Evolutionary conservation across 257 asterid species (phyloP), one percentile per base, ranked within the genome.

Genomic region (Salvia rosmarinus): DNA sequence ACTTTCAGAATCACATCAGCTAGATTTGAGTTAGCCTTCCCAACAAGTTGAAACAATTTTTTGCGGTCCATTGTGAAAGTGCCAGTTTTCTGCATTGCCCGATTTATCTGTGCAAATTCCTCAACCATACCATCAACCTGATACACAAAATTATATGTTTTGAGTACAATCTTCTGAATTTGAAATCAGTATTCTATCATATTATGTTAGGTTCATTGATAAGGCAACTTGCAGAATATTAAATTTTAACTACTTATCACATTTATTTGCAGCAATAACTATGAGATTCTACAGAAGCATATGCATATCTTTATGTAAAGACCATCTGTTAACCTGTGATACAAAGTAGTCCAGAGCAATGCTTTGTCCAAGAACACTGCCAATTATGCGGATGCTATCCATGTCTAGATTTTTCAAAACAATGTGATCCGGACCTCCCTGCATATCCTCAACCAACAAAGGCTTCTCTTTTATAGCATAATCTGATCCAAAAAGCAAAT

Each of bases 121-220:
- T 88, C 88, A 43, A 95, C 96, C 96, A 95, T 91, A 52, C 96
- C 93, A 74, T 95, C 99, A 84, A 95, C 88, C 98, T 91, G 81
- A 72, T 69, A 74, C 58, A 59, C 40, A 61, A 20, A 58, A 11
- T 20, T 25, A 23, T 12, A 23, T 58, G 13, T 35, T 54, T 37
- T 35, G 68, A 39, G 19, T 55, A 20, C 59, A 75, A 54, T 40
- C 61, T 64, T 65, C 44, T 51, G 66, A n/a, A 52, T 69, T 47
- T 5, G 35, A 32, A 19, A n/a, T 37, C 43, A 12, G 39, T 56
- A 10, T 32, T 57, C 23, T 6, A 1, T 14, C 43, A n/a, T n/a
- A 57, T 28, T n/a, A 30, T 12, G 9, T 7, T 28, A 57, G 43
- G 12, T 37, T 14, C 12, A 30, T 37, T 11, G 16, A 30, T 4